Evolutionary conservation across 2,329 filamentous ascomycete genomes (phyloP).

Genomic region (Botrytis fabae): DNA sequence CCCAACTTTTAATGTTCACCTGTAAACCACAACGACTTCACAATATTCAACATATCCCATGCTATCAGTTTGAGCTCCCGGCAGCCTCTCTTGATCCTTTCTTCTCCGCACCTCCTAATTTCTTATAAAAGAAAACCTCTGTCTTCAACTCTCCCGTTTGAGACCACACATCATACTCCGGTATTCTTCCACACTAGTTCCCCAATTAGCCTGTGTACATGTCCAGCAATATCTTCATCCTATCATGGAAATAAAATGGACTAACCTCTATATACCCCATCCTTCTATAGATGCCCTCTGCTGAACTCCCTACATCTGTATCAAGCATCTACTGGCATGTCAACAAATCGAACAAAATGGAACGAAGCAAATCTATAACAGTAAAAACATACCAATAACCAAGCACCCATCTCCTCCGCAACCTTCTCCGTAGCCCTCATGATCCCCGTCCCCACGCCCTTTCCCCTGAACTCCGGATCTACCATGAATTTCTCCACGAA

Average conservation of each 20-base stretch:
- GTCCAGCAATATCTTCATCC: not conserved
- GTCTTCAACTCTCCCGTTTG: constrained; percentile 49
- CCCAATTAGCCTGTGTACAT: not conserved
- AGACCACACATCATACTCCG: constrained; percentile 53
- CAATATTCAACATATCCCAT: not conserved
- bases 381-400: not conserved
- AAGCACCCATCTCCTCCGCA: not conserved
- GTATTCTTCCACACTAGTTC: constrained; percentile 49
- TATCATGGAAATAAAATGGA: not conserved
- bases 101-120: constrained; percentile 41
- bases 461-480: constrained; percentile 50
- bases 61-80: not conserved
- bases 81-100: not conserved
- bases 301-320: constrained; percentile 52
- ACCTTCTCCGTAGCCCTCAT: constrained; percentile 54
- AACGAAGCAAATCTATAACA: not conserved
- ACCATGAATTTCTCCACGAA: constrained; percentile 60
- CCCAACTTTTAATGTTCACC: not conserved
- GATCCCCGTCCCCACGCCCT: constrained; percentile 53
- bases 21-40: not conserved
- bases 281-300: constrained; percentile 54
- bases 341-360: not conserved
- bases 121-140: constrained; percentile 61
- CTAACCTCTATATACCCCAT: constrained; percentile 56
- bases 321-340: constrained; percentile 44